Conservation (phyloP, 129 eudicot species). For the Tanacetum coccineum region DNA sequence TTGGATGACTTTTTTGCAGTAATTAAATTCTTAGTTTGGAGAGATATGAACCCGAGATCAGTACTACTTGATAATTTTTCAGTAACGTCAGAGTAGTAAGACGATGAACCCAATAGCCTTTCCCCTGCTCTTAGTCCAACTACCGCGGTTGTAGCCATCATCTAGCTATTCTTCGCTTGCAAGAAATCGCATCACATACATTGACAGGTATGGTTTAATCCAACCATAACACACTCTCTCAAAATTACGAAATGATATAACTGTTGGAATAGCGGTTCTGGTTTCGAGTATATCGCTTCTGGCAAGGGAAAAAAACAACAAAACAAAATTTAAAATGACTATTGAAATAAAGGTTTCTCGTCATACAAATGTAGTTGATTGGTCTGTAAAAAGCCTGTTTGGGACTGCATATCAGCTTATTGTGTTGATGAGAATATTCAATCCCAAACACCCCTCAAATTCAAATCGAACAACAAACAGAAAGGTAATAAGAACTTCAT, state of each 20-base stretch:
- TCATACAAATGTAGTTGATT: neutral
- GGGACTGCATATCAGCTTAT: too few species aligned
- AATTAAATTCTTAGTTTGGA: constrained; percentile 47
- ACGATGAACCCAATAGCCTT: constrained; percentile 61
- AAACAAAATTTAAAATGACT: neutral
- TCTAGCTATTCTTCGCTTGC: constrained; percentile 29
- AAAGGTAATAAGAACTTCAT: too few species aligned
- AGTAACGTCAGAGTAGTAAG: constrained; percentile 58
- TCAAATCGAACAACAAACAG: too few species aligned
- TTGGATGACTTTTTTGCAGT: constrained; percentile 44
- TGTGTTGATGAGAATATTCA: neutral
- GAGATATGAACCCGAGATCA: constrained; percentile 30
- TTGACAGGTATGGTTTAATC: neutral
- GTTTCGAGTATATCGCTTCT: constrained; percentile 17
- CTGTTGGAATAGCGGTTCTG: neutral
- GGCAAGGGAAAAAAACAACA: constrained; percentile 17
- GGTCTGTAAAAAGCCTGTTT: too few species aligned
- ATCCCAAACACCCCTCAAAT: too few species aligned
- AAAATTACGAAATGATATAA: neutral
- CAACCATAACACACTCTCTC: constrained; percentile 18
- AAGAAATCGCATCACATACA: constrained; percentile 22
- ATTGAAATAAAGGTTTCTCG: neutral
- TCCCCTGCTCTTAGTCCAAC: constrained; percentile 83
- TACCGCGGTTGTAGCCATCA: constrained; percentile 86
- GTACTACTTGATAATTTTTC: constrained; percentile 51